Base-by-base conservation (phyloP, 148 eudicot species). In the Tetragonia tetragonoides region DNA sequence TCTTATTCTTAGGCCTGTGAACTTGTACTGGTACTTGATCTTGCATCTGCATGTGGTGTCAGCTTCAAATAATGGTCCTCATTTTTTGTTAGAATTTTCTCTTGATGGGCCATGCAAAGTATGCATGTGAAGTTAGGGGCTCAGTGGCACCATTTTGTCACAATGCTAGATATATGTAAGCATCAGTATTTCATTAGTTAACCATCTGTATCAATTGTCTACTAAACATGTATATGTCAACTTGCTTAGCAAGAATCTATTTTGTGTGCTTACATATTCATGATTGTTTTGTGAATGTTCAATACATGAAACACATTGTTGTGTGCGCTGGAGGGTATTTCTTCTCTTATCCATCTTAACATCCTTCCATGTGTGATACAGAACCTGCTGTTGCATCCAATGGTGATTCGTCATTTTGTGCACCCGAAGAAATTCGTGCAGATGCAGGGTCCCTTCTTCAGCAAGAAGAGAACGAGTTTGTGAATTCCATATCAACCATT, bases 391-490 rank as follows among this genome's bases (percentile, higher is more conserved):
- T 68, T 83, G 79, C 74, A 72, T 56, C 83, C 68, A 80, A 84
- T 78, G 87, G 80, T 47, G 81, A 84, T 3, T 74, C 81, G 42
- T 51, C 80, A 60, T 42, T 21, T 38, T 82, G 64, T 66, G 68
- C 83, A 47, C 49, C 66, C 18, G 92, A 84, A 83, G 87, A 81
- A 84, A 87, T 85, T 74, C 85, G 62, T 62, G 85, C 72, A 60
- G 88, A 89, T 72, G 91, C 89, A 42, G 85, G 80, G 80, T 76
- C 77, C 76, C 80, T 87, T 85, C 88, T 91, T 70, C 86, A 83
- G 72, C 83, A 85, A 80, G 99, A 93, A 86, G 92, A 93, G 76
- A 83, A 86, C 68, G 86, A 88, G 37, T 84, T 88, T 88, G 88
- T 90, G 83, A 82, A 77, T 71, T 87, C 91, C 65, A 76, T 95